Evolutionary conservation across 257 asterid species (phyloP), one percentile per base, ranked within the genome.

Genomic region (Oldenlandia corymbosa): DNA sequence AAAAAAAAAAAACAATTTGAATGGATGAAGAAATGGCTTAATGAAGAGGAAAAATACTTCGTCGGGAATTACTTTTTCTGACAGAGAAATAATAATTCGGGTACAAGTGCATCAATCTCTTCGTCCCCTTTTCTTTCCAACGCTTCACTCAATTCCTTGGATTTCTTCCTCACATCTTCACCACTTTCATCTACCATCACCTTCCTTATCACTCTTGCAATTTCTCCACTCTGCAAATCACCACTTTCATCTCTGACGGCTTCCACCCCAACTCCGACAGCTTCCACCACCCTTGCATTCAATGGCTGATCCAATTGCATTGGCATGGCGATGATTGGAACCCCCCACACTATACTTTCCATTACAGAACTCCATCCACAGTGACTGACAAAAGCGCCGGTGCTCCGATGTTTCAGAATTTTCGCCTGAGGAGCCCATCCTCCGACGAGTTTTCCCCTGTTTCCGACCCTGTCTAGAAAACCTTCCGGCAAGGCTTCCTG

Each of bases 341-440:
- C 83, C 0, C 81, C 84, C 64, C 79, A 73, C 23, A 53, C 8
- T 72, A 75, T 70, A 32, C 78, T 71, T 60, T 81, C 84, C 76
- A 74, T 76, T 53, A 77, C 58, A 11, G 88, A 82, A n/a, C 85
- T 72, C 55, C 84, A 81, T 2, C 87, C 87, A 45, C 87, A 81
- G 32, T 81, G 61, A 32, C 61, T 55, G 27, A 55, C 5, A 31
- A 55, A 55, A 0, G 43, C 61, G 5, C 61, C 61, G 84, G 57
- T 54, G 23, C 77, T 75, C 18, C 51, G 30, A 62, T 82, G 86
- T 5, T 68, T 70, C 48, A 79, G 56, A 2, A 82, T 82, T 34
- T 68, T 75, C 1, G 76, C 76, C 28, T 76, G 88, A 13, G 84
- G 84, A 16, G 79, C 83, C 84, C 84, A 82, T 13, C 77, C 79